phyloP scores from a whole-genome alignment of 768 basidiomycete genomes.

The Naganishia friedmannii region DNA sequence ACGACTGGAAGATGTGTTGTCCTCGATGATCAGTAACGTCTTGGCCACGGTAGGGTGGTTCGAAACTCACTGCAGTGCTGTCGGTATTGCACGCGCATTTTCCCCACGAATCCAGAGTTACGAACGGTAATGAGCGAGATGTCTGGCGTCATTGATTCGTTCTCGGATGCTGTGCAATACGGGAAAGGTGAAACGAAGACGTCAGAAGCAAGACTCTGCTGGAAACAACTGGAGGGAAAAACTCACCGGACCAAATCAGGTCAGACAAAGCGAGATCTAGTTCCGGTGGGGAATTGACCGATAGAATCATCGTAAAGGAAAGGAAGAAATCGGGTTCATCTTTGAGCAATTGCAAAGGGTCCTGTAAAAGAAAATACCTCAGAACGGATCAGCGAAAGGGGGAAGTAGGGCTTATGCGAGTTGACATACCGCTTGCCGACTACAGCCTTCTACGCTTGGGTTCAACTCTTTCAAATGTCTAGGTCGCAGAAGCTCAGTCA shows the following conservation, averaged over 20 bases:
- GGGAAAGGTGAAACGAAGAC: neutral
- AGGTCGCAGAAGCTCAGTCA: neutral
- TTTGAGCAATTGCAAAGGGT: constrained; percentile 62
- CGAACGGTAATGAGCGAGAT: constrained; percentile 71
- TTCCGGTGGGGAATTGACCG: constrained; percentile 68
- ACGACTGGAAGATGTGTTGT: constrained; percentile 61
- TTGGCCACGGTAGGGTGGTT: neutral
- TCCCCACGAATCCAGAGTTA: constrained; percentile 84
- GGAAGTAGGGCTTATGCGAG: neutral
- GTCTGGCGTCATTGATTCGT: constrained; percentile 44
- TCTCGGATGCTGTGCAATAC: constrained; percentile 55
- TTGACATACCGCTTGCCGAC: constrained; percentile 58
- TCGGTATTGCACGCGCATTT: constrained; percentile 81
- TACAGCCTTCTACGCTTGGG: constrained; percentile 69
- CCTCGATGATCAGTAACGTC: neutral
- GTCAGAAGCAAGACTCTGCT: neutral
- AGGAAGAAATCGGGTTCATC: constrained; percentile 60
- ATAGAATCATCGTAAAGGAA: constrained; percentile 75
- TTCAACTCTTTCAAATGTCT: constrained; percentile 76
- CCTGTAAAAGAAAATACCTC: constrained; percentile 35
- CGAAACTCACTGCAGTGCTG: constrained; percentile 71
- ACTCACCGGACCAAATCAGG: constrained; percentile 62
- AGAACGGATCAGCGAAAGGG: neutral
- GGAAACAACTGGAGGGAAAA: neutral
- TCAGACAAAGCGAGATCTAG: constrained; percentile 63